Evolutionary conservation across 306 rosid genomes (phyloP).

Genomic region (Comarum palustre): DNA sequence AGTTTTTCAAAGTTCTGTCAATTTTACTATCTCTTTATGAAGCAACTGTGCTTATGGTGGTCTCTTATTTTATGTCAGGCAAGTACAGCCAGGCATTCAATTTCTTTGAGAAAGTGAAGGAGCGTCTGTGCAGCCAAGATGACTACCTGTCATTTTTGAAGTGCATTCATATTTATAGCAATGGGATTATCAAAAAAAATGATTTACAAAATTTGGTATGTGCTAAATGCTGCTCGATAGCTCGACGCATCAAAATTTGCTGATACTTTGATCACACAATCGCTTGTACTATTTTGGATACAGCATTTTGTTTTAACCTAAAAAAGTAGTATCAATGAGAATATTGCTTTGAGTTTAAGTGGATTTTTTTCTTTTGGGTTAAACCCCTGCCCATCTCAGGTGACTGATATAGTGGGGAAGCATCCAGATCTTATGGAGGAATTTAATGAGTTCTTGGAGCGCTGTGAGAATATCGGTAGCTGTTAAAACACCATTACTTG

Average conservation of each 20-base stretch:
- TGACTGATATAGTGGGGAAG: constrained; percentile 83
- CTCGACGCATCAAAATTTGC: constrained; percentile 16
- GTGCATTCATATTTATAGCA: constrained; percentile 81
- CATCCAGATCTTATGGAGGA: constrained; percentile 87
- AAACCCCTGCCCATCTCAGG: constrained; percentile 50
- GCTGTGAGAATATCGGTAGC: constrained; percentile 86
- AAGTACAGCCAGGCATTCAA: constrained; percentile 72
- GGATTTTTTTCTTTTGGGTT: neutral
- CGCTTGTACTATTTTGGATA: neutral
- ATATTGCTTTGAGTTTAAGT: constrained; percentile 15
- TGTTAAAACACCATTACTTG: constrained; percentile 12
- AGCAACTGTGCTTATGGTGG: constrained; percentile 10
- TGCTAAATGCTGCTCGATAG: constrained; percentile 20
- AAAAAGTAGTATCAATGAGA: constrained; percentile 10
- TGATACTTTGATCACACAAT: neutral
- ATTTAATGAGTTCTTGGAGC: constrained; percentile 82
- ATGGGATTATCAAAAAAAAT: constrained; percentile 78
- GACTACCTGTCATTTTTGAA: constrained; percentile 84
- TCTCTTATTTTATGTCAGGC: constrained; percentile 46
- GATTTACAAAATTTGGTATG: constrained; percentile 85
- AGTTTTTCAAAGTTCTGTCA: neutral
- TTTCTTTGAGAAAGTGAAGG: constrained; percentile 88
- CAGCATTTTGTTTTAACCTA: neutral
- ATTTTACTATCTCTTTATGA: constrained; percentile 1
- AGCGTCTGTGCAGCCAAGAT: constrained; percentile 72